Conservation (phyloP, 225 moss, liverwort and hornwort species). For the Asterella californica region DNA sequence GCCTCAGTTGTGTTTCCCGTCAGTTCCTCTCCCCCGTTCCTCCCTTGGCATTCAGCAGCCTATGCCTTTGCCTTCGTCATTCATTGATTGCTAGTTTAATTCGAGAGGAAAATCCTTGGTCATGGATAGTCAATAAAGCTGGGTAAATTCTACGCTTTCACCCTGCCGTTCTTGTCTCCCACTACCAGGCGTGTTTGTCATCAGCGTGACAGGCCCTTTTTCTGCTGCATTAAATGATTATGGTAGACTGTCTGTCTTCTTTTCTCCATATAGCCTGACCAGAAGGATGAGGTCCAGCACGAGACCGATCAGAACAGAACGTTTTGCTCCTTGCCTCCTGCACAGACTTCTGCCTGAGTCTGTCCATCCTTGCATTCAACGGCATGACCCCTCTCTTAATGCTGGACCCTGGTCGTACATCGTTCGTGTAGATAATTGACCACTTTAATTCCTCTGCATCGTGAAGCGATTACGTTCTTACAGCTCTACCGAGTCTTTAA, state of each 20-base stretch:
- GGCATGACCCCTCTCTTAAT: neutral
- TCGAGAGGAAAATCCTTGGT: neutral
- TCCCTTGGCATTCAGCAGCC: neutral
- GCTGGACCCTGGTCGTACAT: neutral
- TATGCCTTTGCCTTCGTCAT: neutral
- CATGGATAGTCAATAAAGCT: neutral
- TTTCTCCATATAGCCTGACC: neutral
- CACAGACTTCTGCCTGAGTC: neutral
- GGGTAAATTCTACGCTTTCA: neutral
- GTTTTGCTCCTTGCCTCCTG: neutral
- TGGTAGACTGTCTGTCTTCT: neutral
- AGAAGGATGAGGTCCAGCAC: neutral
- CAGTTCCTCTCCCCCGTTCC: neutral
- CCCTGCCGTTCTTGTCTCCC: neutral
- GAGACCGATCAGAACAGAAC: neutral
- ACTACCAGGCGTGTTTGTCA: conserved; percentile 11
- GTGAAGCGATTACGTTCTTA: neutral
- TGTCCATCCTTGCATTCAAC: neutral
- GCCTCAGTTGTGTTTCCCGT: neutral
- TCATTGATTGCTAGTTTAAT: neutral
- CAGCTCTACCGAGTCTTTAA: neutral
- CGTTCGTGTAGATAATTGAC: neutral
- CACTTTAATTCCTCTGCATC: neutral
- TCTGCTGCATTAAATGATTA: neutral
- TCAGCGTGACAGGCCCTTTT: neutral